Percentiles rank a stretch among this genome's conserved stretches.
Evolutionary conservation across 495 filamentous ascomycete genomes (phyloP).

Genomic region (Cercophora samala): DNA sequence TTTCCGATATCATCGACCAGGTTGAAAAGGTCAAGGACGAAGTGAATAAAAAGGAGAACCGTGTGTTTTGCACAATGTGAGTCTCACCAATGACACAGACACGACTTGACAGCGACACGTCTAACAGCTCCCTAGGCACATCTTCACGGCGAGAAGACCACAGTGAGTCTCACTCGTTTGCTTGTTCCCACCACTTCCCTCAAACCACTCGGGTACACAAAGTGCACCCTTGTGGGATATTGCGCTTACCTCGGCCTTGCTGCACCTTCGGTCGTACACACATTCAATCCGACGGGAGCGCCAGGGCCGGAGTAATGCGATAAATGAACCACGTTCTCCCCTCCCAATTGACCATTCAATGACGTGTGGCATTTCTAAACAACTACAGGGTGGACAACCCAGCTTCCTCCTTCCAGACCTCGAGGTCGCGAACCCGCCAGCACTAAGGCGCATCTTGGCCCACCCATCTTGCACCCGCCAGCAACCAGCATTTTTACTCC

Average conservation of each 20-base stretch:
- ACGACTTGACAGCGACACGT: conserved; percentile 21
- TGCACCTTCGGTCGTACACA: conserved; percentile 6
- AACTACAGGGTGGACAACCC: conserved; percentile 5
- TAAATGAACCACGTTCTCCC: conserved; percentile 13
- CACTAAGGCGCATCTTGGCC: neutral
- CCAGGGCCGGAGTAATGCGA: conserved; percentile 8
- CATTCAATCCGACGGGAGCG: neutral
- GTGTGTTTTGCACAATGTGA: conserved; percentile 67
- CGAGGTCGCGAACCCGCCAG: neutral
- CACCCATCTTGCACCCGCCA: neutral
- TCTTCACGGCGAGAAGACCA: conserved; percentile 32
- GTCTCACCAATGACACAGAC: conserved; percentile 31
- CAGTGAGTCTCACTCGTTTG: conserved; percentile 18
- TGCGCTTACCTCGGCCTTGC: neutral
- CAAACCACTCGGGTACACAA: neutral
- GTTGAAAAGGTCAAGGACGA: conserved; percentile 62
- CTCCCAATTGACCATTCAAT: conserved; percentile 9
- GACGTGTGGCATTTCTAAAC: neutral
- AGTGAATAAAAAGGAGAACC: conserved; percentile 65
- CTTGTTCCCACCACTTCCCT: neutral
- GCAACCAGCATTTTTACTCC: neutral
- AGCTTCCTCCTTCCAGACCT: neutral
- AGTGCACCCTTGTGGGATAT: conserved; percentile 1
- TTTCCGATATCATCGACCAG: conserved; percentile 63
- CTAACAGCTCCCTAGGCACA: conserved; percentile 27